A percentile compares a stretch with the other conserved stretches of the same genome.
Conservation (phyloP, 2,329 filamentous ascomycete species). For the Monosporascus sp. region DNA sequence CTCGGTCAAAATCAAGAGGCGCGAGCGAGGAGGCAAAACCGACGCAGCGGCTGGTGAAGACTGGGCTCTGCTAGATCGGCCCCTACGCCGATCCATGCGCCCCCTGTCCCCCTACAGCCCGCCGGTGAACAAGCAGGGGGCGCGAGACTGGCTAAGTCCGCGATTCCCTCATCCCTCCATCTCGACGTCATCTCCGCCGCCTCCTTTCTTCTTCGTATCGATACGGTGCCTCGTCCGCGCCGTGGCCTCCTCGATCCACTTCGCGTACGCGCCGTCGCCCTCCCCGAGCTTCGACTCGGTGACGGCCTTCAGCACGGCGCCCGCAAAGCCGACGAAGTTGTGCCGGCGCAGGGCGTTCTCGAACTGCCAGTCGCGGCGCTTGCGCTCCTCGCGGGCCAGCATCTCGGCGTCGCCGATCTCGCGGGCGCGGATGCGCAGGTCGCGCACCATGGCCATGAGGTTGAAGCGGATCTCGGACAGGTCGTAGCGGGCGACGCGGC, state of each 20-base stretch:
- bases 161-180: slow-evolving; percentile 28
- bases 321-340: slow-evolving; percentile 95
- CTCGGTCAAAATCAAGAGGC: too few relatives aligned
- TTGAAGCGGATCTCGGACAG: slow-evolving; percentile 91
- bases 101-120: too few relatives aligned
- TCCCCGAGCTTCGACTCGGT: slow-evolving; percentile 67
- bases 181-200: slow-evolving; percentile 35
- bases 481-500: slow-evolving; percentile 80
- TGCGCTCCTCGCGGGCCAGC: slow-evolving; percentile 73
- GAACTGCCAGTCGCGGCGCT: slow-evolving; percentile 83
- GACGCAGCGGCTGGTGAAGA: too few relatives aligned
- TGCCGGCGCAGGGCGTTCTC: slow-evolving; percentile 89
- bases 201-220: slow-evolving; percentile 32
- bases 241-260: slow-evolving; percentile 68
- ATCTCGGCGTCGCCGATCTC: slow-evolving; percentile 80
- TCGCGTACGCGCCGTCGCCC: slow-evolving; percentile 60
- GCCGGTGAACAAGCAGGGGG: background rate
- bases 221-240: slow-evolving; percentile 43
- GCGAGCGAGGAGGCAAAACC: too few relatives aligned
- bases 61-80: too few relatives aligned
- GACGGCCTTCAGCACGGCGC: slow-evolving; percentile 83
- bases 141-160: background rate
- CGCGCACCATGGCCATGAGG: slow-evolving; percentile 83
- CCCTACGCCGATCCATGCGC: too few relatives aligned
- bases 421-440: slow-evolving; percentile 69